These are phyloP conservation scores for Epichloe elymi DNA, from an alignment of 2,329 filamentous ascomycete species.

Conservation along the genomic window DNA sequence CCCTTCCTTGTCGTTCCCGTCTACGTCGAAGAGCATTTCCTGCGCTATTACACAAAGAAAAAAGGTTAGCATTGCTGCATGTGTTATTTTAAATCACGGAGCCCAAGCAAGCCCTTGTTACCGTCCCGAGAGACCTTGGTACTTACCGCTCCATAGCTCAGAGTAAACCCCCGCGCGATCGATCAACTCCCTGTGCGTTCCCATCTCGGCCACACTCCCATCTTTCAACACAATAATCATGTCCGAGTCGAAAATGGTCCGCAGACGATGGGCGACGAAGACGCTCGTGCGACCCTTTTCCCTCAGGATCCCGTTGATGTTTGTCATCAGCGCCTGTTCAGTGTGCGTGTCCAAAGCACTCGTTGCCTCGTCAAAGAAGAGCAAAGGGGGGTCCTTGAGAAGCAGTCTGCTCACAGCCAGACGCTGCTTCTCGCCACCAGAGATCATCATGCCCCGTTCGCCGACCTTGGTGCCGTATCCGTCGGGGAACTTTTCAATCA, in stretches of 20 bases:
- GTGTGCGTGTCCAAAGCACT: constrained; percentile 88
- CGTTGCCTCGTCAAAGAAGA: constrained; percentile 95
- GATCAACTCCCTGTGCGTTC: constrained; percentile 75
- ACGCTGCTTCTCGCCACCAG: constrained; percentile 85
- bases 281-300: constrained; percentile 85
- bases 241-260: constrained; percentile 89
- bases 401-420: constrained; percentile 73
- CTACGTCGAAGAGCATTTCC: constrained; percentile 42
- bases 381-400: constrained; percentile 74
- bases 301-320: constrained; percentile 84
- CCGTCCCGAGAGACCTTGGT: too few relatives aligned
- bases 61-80: background rate
- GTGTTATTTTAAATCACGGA: too few relatives aligned
- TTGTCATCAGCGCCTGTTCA: constrained; percentile 76
- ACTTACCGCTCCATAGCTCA: constrained; percentile 78
- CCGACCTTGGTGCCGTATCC: constrained; percentile 86
- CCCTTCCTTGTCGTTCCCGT: constrained; percentile 33
- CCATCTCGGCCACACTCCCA: constrained; percentile 75
- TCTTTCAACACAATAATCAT: constrained; percentile 82
- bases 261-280: constrained; percentile 82
- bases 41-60: constrained; percentile 34
- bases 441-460: constrained; percentile 93
- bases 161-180: constrained; percentile 70
- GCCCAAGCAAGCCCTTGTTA: background rate
- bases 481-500: constrained; percentile 67